A percentile compares a stretch with the other conserved stretches of the same genome.
Conservation (phyloP, 2,329 filamentous ascomycete genomes). For the Hyphodiscus sp. region DNA sequence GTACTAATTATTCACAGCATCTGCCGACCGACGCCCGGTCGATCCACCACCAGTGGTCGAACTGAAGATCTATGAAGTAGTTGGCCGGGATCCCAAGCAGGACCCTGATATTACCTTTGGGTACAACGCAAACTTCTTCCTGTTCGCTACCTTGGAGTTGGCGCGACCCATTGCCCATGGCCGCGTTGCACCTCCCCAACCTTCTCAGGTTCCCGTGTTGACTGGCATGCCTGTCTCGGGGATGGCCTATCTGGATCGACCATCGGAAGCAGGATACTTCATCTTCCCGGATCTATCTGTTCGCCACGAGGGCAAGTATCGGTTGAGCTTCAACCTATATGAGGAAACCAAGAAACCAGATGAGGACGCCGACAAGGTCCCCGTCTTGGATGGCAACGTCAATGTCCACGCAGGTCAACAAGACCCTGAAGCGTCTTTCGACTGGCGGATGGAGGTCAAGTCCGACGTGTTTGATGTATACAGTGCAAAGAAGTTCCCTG, state of each 20-base stretch:
- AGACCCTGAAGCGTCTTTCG: slow-evolving; percentile 46
- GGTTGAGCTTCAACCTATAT: slow-evolving; percentile 86
- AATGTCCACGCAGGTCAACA: slow-evolving; percentile 36
- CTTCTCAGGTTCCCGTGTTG: slow-evolving; percentile 72
- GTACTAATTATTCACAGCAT: slow-evolving; percentile 16
- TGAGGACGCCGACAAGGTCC: slow-evolving; percentile 60
- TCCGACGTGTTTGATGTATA: slow-evolving; percentile 81
- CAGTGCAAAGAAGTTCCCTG: slow-evolving; percentile 98
- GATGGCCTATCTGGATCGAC: slow-evolving; percentile 92
- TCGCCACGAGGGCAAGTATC: slow-evolving; percentile 87
- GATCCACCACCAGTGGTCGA: slow-evolving; percentile 80
- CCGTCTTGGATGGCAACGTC: slow-evolving; percentile 27
- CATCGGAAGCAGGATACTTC: slow-evolving; percentile 77
- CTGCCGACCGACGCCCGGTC: slow-evolving; percentile 20
- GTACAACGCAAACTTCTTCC: slow-evolving; percentile 96
- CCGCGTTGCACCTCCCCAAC: slow-evolving; percentile 55
- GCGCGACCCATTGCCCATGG: slow-evolving; percentile 78
- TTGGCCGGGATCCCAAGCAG: slow-evolving; percentile 31
- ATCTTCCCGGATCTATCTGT: slow-evolving; percentile 97
- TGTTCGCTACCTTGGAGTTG: slow-evolving; percentile 86
- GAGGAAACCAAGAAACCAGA: slow-evolving; percentile 81
- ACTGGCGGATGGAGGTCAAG: slow-evolving; percentile 85
- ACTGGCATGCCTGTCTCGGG: slow-evolving; percentile 93
- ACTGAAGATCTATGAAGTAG: slow-evolving; percentile 74
- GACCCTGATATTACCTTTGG: slow-evolving; percentile 70